Conservation (phyloP, 257 asterid species). For the Buddleja alternifolia region DNA sequence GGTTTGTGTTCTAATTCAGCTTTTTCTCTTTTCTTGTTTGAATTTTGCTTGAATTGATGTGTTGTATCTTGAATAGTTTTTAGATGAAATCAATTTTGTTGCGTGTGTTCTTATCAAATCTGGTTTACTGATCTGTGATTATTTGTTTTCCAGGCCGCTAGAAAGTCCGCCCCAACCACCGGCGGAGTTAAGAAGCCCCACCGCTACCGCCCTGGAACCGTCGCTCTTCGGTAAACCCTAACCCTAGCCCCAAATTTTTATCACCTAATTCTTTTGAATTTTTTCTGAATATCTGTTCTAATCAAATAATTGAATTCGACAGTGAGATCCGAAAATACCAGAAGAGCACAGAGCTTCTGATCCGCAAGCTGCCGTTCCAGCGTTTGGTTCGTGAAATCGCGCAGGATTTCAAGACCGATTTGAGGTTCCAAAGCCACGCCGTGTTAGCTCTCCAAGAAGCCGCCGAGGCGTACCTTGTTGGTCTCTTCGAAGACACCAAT, state of each 20-base stretch:
- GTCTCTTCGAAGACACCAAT: constrained; percentile 76
- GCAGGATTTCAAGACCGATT: constrained; percentile 59
- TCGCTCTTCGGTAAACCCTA: constrained; percentile 64
- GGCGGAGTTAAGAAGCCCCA: constrained; percentile 92
- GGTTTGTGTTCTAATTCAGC: constrained; percentile 31
- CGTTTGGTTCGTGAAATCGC: constrained; percentile 64
- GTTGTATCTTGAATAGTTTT: no score
- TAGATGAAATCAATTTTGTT: no score
- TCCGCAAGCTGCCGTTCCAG: constrained; percentile 78
- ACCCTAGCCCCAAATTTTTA: not conserved
- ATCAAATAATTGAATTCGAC: not conserved
- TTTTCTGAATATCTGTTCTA: no score
- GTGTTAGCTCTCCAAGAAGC: constrained; percentile 78
- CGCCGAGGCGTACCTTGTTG: constrained; percentile 76
- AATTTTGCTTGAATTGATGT: no score
- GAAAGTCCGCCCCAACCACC: constrained; percentile 75
- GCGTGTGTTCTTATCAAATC: not conserved
- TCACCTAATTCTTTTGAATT: not conserved
- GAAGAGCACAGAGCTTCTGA: constrained; percentile 78
- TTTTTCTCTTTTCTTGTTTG: not conserved
- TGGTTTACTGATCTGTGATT: not conserved
- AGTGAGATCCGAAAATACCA: constrained; percentile 82
- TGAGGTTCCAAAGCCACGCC: constrained; percentile 65
- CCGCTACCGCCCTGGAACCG: constrained; percentile 82
- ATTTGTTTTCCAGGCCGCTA: constrained; percentile 52